Percentiles rank a stretch among this genome's conserved stretches.
phyloP scores from a whole-genome alignment of 306 rosid genomes.

The Astragalus glycyphyllos region DNA sequence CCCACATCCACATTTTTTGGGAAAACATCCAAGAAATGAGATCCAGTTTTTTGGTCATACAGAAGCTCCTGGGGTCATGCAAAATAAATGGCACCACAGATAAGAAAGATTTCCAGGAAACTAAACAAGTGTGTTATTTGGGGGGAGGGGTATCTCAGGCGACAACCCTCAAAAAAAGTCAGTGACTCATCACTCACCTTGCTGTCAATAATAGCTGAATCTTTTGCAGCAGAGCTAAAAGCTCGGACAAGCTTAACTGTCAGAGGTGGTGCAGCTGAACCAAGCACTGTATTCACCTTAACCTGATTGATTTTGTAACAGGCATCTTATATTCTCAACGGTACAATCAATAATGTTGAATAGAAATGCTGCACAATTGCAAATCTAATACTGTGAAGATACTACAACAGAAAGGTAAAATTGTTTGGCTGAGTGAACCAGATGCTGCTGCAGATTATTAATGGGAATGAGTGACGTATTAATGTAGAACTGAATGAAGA shows the following conservation, averaged over 20 bases:
- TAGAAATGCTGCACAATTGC: slow-evolving; percentile 12
- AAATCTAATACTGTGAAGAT: slow-evolving; percentile 23
- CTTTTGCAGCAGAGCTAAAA: slow-evolving; percentile 67
- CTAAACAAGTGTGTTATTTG: slow-evolving; percentile 12
- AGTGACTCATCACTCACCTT: slow-evolving; percentile 55
- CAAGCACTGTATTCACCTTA: slow-evolving; percentile 85
- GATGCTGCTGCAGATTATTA: slow-evolving; percentile 28
- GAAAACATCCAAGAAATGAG: slow-evolving; percentile 70
- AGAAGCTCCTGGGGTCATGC: slow-evolving; percentile 73
- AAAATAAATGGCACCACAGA: slow-evolving; percentile 36
- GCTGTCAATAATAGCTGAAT: slow-evolving; percentile 59
- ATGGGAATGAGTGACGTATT: too few species aligned
- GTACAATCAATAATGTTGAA: slow-evolving; percentile 33
- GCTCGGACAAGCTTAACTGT: slow-evolving; percentile 84
- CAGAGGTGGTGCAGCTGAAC: slow-evolving; percentile 87
- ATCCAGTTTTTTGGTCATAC: slow-evolving; percentile 63
- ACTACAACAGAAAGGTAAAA: slow-evolving; percentile 34
- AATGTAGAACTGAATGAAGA: slow-evolving; percentile 24
- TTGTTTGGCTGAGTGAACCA: slow-evolving; percentile 13
- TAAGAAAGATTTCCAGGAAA: slow-evolving; percentile 18
- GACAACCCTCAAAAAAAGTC: slow-evolving; percentile 36
- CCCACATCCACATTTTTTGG: slow-evolving; percentile 76
- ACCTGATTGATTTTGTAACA: slow-evolving; percentile 63
- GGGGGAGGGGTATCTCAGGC: background rate
- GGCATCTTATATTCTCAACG: slow-evolving; percentile 22